Evolutionary conservation across 2,329 filamentous ascomycete species (phyloP).

Genomic region (Talaromyces amestolkiae): DNA sequence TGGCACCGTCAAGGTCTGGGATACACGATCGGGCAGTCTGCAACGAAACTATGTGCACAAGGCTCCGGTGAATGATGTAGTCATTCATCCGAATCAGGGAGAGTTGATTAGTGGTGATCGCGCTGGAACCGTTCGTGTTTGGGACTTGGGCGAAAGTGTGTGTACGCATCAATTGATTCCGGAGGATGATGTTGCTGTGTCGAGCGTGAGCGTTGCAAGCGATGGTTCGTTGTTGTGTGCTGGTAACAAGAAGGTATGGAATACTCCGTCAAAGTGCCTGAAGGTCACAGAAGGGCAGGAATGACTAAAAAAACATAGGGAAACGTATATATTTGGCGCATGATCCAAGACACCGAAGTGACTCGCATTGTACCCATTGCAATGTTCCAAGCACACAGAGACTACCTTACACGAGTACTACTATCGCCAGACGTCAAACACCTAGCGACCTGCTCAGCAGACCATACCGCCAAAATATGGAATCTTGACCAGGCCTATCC

Average conservation of each 20-base stretch:
- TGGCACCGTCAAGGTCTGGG: slow-evolving; percentile 96
- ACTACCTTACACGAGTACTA: slow-evolving; percentile 88
- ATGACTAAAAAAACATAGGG: slow-evolving; percentile 56
- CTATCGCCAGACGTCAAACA: slow-evolving; percentile 92
- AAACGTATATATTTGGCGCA: slow-evolving; percentile 95
- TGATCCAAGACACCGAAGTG: slow-evolving; percentile 76
- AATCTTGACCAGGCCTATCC: slow-evolving; percentile 70
- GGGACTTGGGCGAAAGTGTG: slow-evolving; percentile 95
- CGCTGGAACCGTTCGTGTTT: slow-evolving; percentile 86
- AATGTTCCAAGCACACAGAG: slow-evolving; percentile 84
- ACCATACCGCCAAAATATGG: slow-evolving; percentile 97
- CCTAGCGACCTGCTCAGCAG: slow-evolving; percentile 87
- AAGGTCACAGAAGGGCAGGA: background rate
- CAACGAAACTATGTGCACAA: slow-evolving; percentile 93
- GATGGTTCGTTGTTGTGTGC: slow-evolving; percentile 91
- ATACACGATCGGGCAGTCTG: slow-evolving; percentile 78
- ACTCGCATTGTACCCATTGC: slow-evolving; percentile 84
- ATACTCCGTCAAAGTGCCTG: background rate
- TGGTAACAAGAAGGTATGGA: slow-evolving; percentile 78
- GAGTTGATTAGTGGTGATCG: slow-evolving; percentile 97
- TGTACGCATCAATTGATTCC: slow-evolving; percentile 95
- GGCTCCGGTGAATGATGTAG: slow-evolving; percentile 89
- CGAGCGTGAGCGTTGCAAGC: slow-evolving; percentile 91
- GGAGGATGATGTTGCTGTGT: slow-evolving; percentile 89
- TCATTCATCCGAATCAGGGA: slow-evolving; percentile 98